A percentile compares a stretch with the other conserved stretches of the same genome.
phyloP scores from a whole-genome alignment of 805 yeast species.

The Ogataea neopini region DNA sequence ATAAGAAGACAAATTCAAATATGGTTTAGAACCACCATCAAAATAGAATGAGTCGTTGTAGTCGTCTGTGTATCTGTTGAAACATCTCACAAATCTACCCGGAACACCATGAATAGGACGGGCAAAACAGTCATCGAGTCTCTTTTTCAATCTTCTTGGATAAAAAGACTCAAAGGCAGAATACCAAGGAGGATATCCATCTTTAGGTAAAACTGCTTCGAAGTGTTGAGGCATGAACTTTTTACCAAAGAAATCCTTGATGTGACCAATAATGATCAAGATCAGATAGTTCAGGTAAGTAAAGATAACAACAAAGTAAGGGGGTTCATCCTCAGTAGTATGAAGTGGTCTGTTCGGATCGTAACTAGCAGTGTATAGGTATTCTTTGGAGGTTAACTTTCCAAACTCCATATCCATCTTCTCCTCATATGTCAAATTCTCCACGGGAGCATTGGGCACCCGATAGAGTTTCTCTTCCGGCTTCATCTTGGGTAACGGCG shows the following conservation, averaged over 20 bases:
- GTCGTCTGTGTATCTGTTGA: slow-evolving; percentile 72
- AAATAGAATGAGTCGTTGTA: slow-evolving; percentile 66
- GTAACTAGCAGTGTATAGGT: slow-evolving; percentile 61
- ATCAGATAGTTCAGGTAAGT: slow-evolving; percentile 86
- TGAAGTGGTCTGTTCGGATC: slow-evolving; percentile 59
- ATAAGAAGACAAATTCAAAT: slow-evolving; percentile 85
- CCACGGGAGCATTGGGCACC: slow-evolving; percentile 38
- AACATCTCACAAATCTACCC: slow-evolving; percentile 83
- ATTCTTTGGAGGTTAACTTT: slow-evolving; percentile 59
- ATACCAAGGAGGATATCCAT: slow-evolving; percentile 96
- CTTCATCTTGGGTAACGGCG: slow-evolving; percentile 4
- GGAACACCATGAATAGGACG: slow-evolving; percentile 98
- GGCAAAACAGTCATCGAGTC: slow-evolving; percentile 93
- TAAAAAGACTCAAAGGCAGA: slow-evolving; percentile 93
- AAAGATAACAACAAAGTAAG: slow-evolving; percentile 71
- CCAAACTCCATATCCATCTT: slow-evolving; percentile 75
- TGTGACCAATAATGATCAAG: slow-evolving; percentile 84
- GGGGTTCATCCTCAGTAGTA: slow-evolving; percentile 79
- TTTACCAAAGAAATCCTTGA: slow-evolving; percentile 85
- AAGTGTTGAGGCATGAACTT: slow-evolving; percentile 66
- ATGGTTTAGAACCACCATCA: slow-evolving; percentile 73
- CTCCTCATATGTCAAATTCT: slow-evolving; percentile 30
- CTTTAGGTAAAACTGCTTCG: slow-evolving; percentile 65
- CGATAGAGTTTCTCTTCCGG: slow-evolving; percentile 12
- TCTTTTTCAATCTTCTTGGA: slow-evolving; percentile 84